phyloP scores from a whole-genome alignment of 192 early-diverging fungal species.

The Backusella tarrabulga region DNA sequence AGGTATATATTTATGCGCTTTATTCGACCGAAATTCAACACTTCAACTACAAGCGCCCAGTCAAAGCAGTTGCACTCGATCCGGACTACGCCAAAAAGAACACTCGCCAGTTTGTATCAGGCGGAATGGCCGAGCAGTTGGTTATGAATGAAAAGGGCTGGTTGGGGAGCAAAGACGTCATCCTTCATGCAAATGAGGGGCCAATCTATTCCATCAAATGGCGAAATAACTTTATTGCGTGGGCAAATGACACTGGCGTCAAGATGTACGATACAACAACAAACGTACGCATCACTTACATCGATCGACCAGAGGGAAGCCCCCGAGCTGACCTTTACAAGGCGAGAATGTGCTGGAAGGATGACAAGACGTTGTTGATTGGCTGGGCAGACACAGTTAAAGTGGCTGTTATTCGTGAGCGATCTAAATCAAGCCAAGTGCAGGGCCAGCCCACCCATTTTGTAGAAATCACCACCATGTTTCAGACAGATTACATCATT shows the following conservation, averaged over 20 bases:
- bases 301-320: slow-evolving; percentile 75
- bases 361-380: slow-evolving; percentile 73
- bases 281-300: slow-evolving; percentile 76
- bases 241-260: slow-evolving; percentile 91
- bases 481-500: slow-evolving; percentile 77
- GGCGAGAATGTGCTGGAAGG: slow-evolving; percentile 86
- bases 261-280: slow-evolving; percentile 78
- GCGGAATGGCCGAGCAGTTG: slow-evolving; percentile 88
- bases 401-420: slow-evolving; percentile 69
- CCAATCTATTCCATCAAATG: slow-evolving; percentile 87
- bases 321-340: slow-evolving; percentile 81
- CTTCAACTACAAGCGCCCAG: slow-evolving; percentile 82
- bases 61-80: slow-evolving; percentile 89
- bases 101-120: slow-evolving; percentile 81
- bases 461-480: slow-evolving; percentile 63
- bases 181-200: slow-evolving; percentile 87
- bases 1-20: slow-evolving; percentile 82
- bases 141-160: slow-evolving; percentile 90
- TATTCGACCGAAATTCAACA: slow-evolving; percentile 68
- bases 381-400: slow-evolving; percentile 97
- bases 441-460: slow-evolving; percentile 51
- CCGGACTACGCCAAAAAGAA: slow-evolving; percentile 78
- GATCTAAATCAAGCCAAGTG: slow-evolving; percentile 29
- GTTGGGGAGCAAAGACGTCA: slow-evolving; percentile 80
- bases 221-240: slow-evolving; percentile 83